A percentile compares a stretch with the other conserved stretches of the same genome.
phyloP scores from a whole-genome alignment of 1,284 basidiomycete species.

The Ustilago trichophora region DNA sequence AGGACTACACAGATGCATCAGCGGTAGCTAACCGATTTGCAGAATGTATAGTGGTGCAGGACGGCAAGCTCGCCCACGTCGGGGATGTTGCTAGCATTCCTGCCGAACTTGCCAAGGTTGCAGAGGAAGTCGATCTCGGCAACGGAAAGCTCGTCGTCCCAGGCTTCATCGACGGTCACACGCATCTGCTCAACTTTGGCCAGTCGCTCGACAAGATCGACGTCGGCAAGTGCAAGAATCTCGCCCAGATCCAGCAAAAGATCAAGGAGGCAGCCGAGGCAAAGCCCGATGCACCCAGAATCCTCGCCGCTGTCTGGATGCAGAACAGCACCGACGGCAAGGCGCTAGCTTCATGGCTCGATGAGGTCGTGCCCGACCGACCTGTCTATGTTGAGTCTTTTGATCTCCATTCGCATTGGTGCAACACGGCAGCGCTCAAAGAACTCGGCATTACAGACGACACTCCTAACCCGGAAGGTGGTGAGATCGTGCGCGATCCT shows the following conservation, averaged over 20 bases:
- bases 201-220: constrained; percentile 47
- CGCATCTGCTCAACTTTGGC: constrained; percentile 44
- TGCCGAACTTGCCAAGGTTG: background rate
- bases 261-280: constrained; percentile 34
- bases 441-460: constrained; percentile 39
- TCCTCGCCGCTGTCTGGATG: constrained; percentile 41
- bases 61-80: constrained; percentile 32
- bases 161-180: constrained; percentile 46
- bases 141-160: constrained; percentile 39
- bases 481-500: constrained; percentile 35
- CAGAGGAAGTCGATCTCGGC: constrained; percentile 23
- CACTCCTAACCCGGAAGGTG: constrained; percentile 39
- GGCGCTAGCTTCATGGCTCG: constrained; percentile 32
- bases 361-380: constrained; percentile 33
- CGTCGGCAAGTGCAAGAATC: constrained; percentile 33
- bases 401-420: constrained; percentile 44
- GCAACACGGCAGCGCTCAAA: constrained; percentile 38
- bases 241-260: constrained; percentile 33
- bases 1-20: constrained; percentile 22
- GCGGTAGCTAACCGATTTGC: constrained; percentile 24
- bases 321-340: constrained; percentile 38
- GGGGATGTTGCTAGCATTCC: constrained; percentile 17
- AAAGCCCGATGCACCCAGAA: constrained; percentile 30
- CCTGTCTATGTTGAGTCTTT: constrained; percentile 42
- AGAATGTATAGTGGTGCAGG: constrained; percentile 26